Percentiles rank a stretch among this genome's conserved stretches.
phyloP scores from a whole-genome alignment of 495 filamentous ascomycete genomes.

The Cercophora newfieldiana region DNA sequence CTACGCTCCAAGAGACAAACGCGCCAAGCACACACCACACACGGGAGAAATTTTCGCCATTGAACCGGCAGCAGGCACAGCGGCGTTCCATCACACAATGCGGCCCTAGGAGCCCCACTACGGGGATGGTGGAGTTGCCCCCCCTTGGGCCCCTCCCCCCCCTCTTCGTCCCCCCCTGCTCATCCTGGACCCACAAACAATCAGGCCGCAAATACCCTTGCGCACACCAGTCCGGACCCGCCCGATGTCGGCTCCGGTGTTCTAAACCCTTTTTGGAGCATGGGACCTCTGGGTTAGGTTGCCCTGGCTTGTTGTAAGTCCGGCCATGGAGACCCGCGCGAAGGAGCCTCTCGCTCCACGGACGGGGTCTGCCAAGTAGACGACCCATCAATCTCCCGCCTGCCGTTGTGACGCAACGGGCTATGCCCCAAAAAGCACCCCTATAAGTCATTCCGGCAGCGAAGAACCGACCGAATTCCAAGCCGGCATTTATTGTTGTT shows the following conservation, averaged over 20 bases:
- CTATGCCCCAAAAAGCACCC: neutral
- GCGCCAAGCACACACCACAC: neutral
- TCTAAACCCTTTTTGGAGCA: neutral
- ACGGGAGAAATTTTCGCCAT: neutral
- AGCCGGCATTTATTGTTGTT: neutral
- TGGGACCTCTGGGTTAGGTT: neutral
- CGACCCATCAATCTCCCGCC: neutral
- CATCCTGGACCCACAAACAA: neutral
- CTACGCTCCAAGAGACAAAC: too few species aligned
- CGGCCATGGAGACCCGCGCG: neutral
- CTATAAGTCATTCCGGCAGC: neutral
- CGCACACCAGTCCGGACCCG: neutral
- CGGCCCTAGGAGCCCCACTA: neutral
- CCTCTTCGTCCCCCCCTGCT: neutral
- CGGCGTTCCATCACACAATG: neutral
- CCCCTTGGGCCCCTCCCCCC: neutral
- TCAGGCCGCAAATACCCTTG: neutral
- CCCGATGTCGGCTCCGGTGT: conserved; percentile 6
- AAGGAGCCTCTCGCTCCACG: neutral
- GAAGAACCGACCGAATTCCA: neutral
- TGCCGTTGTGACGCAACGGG: neutral
- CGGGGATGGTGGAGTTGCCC: neutral
- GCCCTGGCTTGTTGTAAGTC: neutral
- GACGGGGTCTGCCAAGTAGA: neutral
- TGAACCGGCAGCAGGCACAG: neutral